phyloP scores from a whole-genome alignment of 345 rosid genomes.

The Laguncularia racemosa region DNA sequence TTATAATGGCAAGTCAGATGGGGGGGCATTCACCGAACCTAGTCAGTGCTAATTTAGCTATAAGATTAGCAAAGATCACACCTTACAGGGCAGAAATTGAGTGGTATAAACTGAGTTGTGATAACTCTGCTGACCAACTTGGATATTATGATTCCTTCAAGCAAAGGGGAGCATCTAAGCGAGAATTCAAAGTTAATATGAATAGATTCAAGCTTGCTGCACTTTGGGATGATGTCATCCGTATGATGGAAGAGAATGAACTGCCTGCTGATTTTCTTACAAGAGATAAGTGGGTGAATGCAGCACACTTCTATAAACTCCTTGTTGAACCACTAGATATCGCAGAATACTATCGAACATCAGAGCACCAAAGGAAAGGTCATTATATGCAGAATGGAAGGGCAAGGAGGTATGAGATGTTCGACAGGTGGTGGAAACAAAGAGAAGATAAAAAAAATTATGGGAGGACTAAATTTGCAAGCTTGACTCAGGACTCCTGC shows the following conservation, averaged over 20 bases:
- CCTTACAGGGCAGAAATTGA: constrained; percentile 19
- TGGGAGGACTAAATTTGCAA: constrained; percentile 44
- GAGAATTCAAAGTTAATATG: constrained; percentile 46
- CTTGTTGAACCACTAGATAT: constrained; percentile 86
- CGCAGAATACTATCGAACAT: constrained; percentile 50
- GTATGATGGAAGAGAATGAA: constrained; percentile 44
- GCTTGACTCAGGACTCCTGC: constrained; percentile 68
- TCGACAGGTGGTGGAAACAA: constrained; percentile 56
- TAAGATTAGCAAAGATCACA: constrained; percentile 3
- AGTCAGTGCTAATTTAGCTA: constrained; percentile 11
- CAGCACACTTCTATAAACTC: constrained; percentile 60
- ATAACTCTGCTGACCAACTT: not conserved
- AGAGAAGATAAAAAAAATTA: constrained; percentile 9
- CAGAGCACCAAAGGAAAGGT: constrained; percentile 13
- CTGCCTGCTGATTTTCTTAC: constrained; percentile 65
- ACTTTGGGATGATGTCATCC: constrained; percentile 61
- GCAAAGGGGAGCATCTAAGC: constrained; percentile 27
- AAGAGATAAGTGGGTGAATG: constrained; percentile 52
- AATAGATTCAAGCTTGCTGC: constrained; percentile 52
- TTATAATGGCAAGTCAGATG: not conserved
- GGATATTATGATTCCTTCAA: constrained; percentile 66
- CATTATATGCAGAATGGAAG: constrained; percentile 58
- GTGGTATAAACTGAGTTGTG: constrained; percentile 16
- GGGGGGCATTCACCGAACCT: constrained; percentile 8
- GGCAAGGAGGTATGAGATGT: constrained; percentile 54